A percentile compares a stretch with the other conserved stretches of the same genome.
Conservation (phyloP, 2,329 filamentous ascomycete genomes). For the Teratosphaeria destructans region DNA sequence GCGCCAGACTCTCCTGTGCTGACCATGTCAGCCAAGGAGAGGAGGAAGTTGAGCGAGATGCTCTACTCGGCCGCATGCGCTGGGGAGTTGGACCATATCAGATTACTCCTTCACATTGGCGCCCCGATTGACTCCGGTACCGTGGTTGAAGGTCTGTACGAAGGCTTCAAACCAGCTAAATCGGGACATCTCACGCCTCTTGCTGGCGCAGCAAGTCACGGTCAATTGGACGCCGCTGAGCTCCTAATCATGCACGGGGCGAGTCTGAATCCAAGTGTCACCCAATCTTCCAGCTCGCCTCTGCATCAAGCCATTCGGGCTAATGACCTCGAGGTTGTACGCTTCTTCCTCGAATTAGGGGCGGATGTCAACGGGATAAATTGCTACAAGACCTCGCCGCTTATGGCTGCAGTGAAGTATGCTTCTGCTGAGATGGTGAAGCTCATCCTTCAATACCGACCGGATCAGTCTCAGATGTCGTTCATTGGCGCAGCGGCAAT, state of each 20-base stretch:
- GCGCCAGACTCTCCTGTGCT: neutral
- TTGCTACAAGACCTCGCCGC: conserved; percentile 20
- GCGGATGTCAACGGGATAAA: conserved; percentile 19
- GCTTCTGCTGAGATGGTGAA: conserved; percentile 14
- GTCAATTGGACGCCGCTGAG: conserved; percentile 17
- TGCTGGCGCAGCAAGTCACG: conserved; percentile 21
- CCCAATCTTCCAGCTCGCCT: conserved; percentile 19
- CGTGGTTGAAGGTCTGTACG: conserved; percentile 19
- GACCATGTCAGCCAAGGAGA: conserved; percentile 11
- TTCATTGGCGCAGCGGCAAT: conserved; percentile 23
- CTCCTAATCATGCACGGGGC: conserved; percentile 21
- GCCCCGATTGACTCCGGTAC: conserved; percentile 19
- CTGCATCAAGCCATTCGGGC: conserved; percentile 22
- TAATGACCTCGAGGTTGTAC: conserved; percentile 18
- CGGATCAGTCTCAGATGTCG: conserved; percentile 15
- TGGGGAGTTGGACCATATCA: conserved; percentile 20
- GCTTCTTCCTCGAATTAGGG: conserved; percentile 11
- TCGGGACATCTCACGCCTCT: conserved; percentile 21
- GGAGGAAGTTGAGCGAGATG: conserved; percentile 13
- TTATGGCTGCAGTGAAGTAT: conserved; percentile 26
- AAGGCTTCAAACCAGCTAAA: conserved; percentile 25
- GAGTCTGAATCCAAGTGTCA: conserved; percentile 17
- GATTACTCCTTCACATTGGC: conserved; percentile 17
- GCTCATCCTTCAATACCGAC: conserved; percentile 17
- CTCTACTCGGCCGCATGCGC: conserved; percentile 22